These are phyloP conservation scores for Boletus rubropictus DNA, from an alignment of 768 basidiomycete genomes.

Conservation along the genomic window DNA sequence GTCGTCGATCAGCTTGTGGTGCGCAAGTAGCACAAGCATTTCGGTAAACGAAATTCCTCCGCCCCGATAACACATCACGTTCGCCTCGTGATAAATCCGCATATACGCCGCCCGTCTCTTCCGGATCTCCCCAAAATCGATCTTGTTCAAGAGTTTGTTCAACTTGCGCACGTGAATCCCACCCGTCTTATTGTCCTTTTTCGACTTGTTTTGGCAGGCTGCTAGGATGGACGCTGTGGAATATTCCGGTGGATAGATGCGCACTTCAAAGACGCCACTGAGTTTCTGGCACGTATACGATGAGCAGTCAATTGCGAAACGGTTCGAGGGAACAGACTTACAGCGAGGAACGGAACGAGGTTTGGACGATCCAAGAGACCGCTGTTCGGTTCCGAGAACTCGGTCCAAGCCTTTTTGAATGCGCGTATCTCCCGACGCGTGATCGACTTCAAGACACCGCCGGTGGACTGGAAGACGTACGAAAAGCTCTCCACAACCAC, in stretches of 20 bases:
- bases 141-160: constrained; percentile 47
- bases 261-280: constrained; percentile 81
- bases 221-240: constrained; percentile 56
- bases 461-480: constrained; percentile 86
- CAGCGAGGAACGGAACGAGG: constrained; percentile 77
- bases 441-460: constrained; percentile 67
- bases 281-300: constrained; percentile 49
- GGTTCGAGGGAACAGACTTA: constrained; percentile 36
- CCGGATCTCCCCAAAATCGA: constrained; percentile 61
- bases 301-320: not conserved
- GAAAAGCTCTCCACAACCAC: constrained; percentile 95
- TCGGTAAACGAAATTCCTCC: constrained; percentile 86
- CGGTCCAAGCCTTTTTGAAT: constrained; percentile 93
- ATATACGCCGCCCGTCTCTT: constrained; percentile 66
- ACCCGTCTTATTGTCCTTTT: constrained; percentile 33
- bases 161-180: constrained; percentile 65
- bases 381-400: constrained; percentile 72
- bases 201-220: constrained; percentile 37
- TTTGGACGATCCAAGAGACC: constrained; percentile 67
- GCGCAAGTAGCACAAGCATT: constrained; percentile 83
- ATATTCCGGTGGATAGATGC: constrained; percentile 72
- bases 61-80: constrained; percentile 60
- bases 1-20: constrained; percentile 89
- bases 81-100: constrained; percentile 83
- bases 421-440: constrained; percentile 87